A percentile compares a stretch with the other conserved stretches of the same genome.
Evolutionary conservation across 2,329 filamentous ascomycete genomes (phyloP).

Genomic region (Diaporthe australafricana): DNA sequence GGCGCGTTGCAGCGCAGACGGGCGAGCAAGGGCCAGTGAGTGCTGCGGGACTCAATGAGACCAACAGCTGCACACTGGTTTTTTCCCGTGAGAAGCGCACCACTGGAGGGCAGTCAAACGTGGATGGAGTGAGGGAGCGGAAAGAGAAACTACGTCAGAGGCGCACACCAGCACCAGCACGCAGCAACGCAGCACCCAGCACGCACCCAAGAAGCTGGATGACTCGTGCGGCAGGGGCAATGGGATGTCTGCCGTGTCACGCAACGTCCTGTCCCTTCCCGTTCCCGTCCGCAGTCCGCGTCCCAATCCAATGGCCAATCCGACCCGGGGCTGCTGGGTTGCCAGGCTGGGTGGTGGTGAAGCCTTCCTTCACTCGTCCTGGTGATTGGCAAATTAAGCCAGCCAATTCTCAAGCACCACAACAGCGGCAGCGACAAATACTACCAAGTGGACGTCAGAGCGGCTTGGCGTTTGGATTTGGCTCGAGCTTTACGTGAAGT

Average conservation of each 20-base stretch:
- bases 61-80: background rate
- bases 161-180: background rate
- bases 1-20: background rate
- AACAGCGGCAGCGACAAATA: constrained; percentile 2
- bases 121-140: background rate
- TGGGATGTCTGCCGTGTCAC: constrained; percentile 6
- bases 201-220: constrained; percentile 18
- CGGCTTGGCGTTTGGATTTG: background rate
- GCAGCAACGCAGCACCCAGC: background rate
- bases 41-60: constrained; percentile 2
- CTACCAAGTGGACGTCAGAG: constrained; percentile 5
- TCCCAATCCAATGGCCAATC: background rate
- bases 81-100: background rate
- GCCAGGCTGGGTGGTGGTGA: no score
- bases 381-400: background rate
- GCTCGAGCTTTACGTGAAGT: background rate
- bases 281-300: background rate
- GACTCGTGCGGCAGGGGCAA: constrained; percentile 19
- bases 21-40: background rate
- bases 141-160: constrained; percentile 3
- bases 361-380: background rate
- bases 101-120: background rate
- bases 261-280: background rate
- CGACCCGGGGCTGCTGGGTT: background rate
- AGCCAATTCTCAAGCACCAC: background rate